These are phyloP conservation scores for Aspergillus japonicus DNA, from an alignment of 2,329 filamentous ascomycete genomes.

Conservation along the genomic window DNA sequence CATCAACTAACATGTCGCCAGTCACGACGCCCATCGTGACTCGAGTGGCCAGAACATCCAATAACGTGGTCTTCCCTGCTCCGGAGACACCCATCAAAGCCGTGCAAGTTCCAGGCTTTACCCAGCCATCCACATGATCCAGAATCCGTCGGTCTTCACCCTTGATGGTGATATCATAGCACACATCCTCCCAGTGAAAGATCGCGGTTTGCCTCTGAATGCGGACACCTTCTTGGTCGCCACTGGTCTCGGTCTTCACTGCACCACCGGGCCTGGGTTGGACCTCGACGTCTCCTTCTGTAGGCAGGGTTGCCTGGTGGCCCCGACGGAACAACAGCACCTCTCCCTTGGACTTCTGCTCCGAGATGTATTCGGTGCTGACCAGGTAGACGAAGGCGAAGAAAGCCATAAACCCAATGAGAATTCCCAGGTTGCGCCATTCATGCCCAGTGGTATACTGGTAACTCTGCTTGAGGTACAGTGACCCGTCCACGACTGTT, in stretches of 20 bases:
- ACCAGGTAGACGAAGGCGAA: conserved; percentile 59
- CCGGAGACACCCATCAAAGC: conserved; percentile 88
- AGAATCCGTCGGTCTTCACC: conserved; percentile 70
- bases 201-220: conserved; percentile 69
- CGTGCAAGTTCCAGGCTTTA: conserved; percentile 85
- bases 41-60: conserved; percentile 83
- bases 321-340: conserved; percentile 69
- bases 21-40: conserved; percentile 84
- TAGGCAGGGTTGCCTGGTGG: conserved; percentile 2
- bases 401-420: conserved; percentile 61
- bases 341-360: conserved; percentile 71
- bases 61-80: conserved; percentile 87
- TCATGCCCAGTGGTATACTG: conserved; percentile 57
- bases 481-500: conserved; percentile 56
- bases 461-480: conserved; percentile 55
- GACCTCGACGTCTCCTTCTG: conserved; percentile 2
- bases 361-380: conserved; percentile 43
- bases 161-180: conserved; percentile 80
- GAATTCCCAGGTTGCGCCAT: conserved; percentile 68
- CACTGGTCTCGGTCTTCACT: conserved; percentile 30
- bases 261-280: conserved; percentile 9
- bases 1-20: conserved; percentile 80
- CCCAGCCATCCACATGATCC: conserved; percentile 85
- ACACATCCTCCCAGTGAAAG: conserved; percentile 82
- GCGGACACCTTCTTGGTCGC: conserved; percentile 27